Evolutionary conservation across 352 stramenopile species (phyloP).

Genomic region (Blastocystis sp.): DNA sequence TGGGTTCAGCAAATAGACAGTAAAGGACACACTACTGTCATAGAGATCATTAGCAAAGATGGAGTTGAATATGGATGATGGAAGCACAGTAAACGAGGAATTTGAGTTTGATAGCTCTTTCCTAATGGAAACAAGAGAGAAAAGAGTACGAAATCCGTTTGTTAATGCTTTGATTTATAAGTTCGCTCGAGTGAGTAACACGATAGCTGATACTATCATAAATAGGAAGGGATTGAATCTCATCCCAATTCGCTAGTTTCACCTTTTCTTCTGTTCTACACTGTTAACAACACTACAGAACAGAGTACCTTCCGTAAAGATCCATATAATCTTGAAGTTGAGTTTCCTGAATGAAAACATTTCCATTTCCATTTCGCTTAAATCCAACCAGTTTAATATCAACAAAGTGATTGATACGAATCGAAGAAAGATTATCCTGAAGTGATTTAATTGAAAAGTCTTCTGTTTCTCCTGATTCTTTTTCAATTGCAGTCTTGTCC

Average conservation of each 20-base stretch:
- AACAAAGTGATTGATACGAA: slow-evolving; percentile 37
- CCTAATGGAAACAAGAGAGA: background rate
- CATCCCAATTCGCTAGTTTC: background rate
- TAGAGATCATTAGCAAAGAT: slow-evolving; percentile 17
- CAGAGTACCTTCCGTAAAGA: background rate
- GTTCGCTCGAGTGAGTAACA: slow-evolving; percentile 6
- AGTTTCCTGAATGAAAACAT: background rate
- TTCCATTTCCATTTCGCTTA: slow-evolving; percentile 48
- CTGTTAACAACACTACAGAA: background rate
- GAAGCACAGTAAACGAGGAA: background rate
- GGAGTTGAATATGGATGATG: background rate
- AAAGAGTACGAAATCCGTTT: background rate
- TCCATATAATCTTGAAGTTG: slow-evolving; percentile 2
- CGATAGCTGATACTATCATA: slow-evolving; percentile 34
- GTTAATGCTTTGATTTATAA: background rate
- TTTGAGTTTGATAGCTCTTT: background rate
- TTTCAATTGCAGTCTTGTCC: background rate
- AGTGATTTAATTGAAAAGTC: slow-evolving; percentile 14
- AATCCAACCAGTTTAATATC: slow-evolving; percentile 32
- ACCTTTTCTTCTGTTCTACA: background rate
- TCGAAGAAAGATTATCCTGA: background rate
- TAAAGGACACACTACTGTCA: slow-evolving; percentile 50
- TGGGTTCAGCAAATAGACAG: slow-evolving; percentile 31
- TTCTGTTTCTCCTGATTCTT: background rate
- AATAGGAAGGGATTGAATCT: background rate